Percentiles rank a stretch among this genome's conserved stretches.
These are phyloP conservation scores for Talaromyces sp. DNA, from an alignment of 2,329 filamentous ascomycete species.

Conservation along the genomic window DNA sequence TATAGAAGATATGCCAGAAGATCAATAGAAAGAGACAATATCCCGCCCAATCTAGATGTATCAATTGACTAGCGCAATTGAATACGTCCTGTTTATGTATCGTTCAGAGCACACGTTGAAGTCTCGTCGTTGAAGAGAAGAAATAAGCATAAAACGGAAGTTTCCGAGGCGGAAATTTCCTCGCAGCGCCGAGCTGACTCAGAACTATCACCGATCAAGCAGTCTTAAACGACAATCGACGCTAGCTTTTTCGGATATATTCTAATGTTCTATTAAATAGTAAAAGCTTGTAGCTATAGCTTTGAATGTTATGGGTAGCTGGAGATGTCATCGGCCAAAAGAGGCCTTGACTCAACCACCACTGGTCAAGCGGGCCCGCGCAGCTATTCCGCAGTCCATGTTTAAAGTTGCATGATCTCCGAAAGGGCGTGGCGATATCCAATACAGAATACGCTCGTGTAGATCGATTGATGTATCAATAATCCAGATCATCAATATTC, in stretches of 20 bases:
- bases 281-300: background rate
- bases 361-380: background rate
- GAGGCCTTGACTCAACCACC: no score
- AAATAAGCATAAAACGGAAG: constrained; percentile 8
- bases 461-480: background rate
- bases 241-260: background rate
- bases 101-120: background rate
- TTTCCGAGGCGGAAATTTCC: constrained; percentile 6
- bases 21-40: background rate
- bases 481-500: background rate
- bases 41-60: background rate
- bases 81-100: background rate
- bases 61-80: background rate
- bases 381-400: background rate
- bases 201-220: background rate
- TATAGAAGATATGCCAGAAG: background rate
- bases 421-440: background rate
- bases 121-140: background rate
- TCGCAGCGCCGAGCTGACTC: background rate
- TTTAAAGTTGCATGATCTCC: background rate
- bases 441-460: background rate
- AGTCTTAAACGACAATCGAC: background rate
- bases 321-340: background rate
- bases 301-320: background rate
- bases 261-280: background rate